Evolutionary conservation across 1,284 basidiomycete genomes (phyloP).

Genomic region (Ustilago nuda): DNA sequence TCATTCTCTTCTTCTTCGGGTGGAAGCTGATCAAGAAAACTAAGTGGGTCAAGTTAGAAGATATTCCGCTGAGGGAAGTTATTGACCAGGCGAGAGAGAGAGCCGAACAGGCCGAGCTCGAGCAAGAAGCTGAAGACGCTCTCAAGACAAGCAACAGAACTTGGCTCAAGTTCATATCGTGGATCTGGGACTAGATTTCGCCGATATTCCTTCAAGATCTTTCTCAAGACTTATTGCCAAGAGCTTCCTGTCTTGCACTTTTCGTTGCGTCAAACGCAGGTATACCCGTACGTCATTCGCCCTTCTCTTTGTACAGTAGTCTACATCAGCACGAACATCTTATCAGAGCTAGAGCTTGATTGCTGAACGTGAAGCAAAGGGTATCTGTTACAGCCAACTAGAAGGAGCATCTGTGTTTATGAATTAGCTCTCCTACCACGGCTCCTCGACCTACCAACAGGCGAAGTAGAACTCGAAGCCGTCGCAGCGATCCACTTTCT

Average conservation of each 20-base stretch:
- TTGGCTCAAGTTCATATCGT: constrained; percentile 36
- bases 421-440: constrained; percentile 5
- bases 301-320: background rate
- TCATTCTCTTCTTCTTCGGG: constrained; percentile 78
- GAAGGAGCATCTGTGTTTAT: background rate
- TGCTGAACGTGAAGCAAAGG: background rate
- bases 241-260: background rate
- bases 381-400: background rate
- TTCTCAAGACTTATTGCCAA: background rate
- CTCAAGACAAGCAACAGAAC: constrained; percentile 15
- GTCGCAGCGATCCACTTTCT: constrained; percentile 15
- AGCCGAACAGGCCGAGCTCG: constrained; percentile 9
- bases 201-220: background rate
- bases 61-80: constrained; percentile 27
- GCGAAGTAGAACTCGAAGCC: constrained; percentile 5
- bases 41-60: constrained; percentile 32
- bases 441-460: constrained; percentile 13
- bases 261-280: background rate
- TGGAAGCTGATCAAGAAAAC: constrained; percentile 53
- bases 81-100: constrained; percentile 31
- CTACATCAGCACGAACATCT: background rate
- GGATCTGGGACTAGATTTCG: constrained; percentile 36
- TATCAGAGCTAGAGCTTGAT: background rate
- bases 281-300: background rate
- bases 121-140: constrained; percentile 25